Percentiles rank a stretch among this genome's conserved stretches.
phyloP scores from a whole-genome alignment of 306 rosid species.

The Trifolium dubium region DNA sequence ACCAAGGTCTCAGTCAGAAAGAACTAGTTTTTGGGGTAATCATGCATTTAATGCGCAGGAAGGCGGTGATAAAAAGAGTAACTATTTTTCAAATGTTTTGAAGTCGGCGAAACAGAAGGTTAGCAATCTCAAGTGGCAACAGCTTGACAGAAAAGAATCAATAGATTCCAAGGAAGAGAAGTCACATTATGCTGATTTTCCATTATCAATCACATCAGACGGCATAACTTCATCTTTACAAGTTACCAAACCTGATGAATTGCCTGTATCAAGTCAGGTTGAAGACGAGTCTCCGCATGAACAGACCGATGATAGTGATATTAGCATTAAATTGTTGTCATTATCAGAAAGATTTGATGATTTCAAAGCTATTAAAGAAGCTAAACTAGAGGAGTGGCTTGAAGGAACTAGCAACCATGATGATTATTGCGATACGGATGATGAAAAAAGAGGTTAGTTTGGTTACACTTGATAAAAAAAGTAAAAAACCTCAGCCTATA shows the following conservation, averaged over 20 bases:
- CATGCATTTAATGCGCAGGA: conserved; percentile 37
- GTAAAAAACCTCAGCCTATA: conserved; percentile 33
- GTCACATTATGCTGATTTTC: conserved; percentile 37
- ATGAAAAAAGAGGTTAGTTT: conserved; percentile 48
- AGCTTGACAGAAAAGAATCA: conserved; percentile 50
- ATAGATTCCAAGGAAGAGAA: conserved; percentile 44
- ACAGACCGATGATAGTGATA: conserved; percentile 40
- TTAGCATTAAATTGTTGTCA: conserved; percentile 40
- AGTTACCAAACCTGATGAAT: conserved; percentile 61
- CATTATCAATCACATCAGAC: conserved; percentile 49
- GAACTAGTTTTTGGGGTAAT: conserved; percentile 56
- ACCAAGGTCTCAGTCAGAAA: conserved; percentile 52
- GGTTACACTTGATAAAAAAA: conserved; percentile 4
- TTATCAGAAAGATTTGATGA: conserved; percentile 61
- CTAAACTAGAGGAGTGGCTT: conserved; percentile 80
- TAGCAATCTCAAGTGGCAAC: conserved; percentile 67
- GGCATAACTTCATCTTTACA: conserved; percentile 54
- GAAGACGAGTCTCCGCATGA: conserved; percentile 56
- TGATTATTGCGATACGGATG: conserved; percentile 32
- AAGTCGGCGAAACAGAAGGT: conserved; percentile 79
- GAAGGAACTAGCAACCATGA: conserved; percentile 54
- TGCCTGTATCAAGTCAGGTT: conserved; percentile 61
- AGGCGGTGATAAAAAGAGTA: conserved; percentile 48
- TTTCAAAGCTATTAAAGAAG: conserved; percentile 81
- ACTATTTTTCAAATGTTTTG: conserved; percentile 65